Base-by-base conservation (phyloP, 129 eudicot species). In the Saussurea involucrata region DNA sequence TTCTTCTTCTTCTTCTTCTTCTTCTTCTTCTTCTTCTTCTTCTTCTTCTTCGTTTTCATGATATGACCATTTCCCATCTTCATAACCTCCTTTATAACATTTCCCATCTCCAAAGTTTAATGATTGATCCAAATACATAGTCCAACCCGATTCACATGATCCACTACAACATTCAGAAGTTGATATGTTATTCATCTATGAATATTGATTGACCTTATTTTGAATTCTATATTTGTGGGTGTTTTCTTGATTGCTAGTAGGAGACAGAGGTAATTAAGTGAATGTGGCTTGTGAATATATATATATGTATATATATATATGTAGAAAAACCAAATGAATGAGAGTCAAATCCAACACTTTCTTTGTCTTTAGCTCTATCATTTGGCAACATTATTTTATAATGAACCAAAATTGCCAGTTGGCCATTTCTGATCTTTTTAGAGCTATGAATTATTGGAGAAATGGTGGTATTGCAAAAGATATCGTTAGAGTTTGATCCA, bases 381-480 rank as follows among this genome's bases (percentile, higher is more conserved):
- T 63, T 63, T 63, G 68, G 68, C 34, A 31, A 13, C 29, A 63
- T 31, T 63, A 24, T 25, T 63, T 63, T 63, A 63, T 63, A 63
- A 63, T 63, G 68, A 63, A 63, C 68, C 68, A 63, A 63, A 63
- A 63, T 8, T 63, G 68, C 68, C 68, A 63, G 68, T 63, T 63
- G 68, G 68, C 34, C 29, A 25, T 63, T 63, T 63, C 4, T 4
- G 12, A 21, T 18, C 24, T 8, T 63, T 63, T 63, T n/a, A 22
- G 64, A 57, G 20, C n/a, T 63, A 24, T 63, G 68, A 63, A 63
- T 63, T 63, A 63, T 63, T 63, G 68, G 68, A 63, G 68, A n/a
- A 31, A 63, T 63, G 68, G 68, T 63, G 12, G 68, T 63, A 24
- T 63, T 63, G 29, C 68, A 63, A 63, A 24, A 63, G 68, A 63